Conservation (phyloP, 768 basidiomycete species). For the Tricholoma bakamatsutake region DNA sequence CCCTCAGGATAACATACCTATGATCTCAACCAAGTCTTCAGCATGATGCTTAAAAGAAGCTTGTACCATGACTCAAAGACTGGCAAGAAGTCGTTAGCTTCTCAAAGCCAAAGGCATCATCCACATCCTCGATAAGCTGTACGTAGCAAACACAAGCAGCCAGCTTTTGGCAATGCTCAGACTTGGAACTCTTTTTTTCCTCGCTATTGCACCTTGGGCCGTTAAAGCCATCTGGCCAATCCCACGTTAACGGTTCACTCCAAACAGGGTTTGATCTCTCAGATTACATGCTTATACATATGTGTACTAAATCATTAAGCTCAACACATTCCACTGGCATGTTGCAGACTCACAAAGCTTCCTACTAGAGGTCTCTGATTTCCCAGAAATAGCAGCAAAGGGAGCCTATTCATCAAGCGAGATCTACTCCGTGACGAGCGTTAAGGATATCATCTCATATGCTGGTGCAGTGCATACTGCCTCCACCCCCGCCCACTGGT, state of each 20-base stretch:
- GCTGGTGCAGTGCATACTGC: slow-evolving; percentile 51
- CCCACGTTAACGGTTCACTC: slow-evolving; percentile 38
- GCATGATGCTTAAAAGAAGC: no score
- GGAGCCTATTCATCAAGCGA: slow-evolving; percentile 62
- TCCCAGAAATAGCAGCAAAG: slow-evolving; percentile 53
- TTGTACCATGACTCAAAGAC: no score
- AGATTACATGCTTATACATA: slow-evolving; percentile 40
- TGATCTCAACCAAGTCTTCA: no score
- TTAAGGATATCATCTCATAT: slow-evolving; percentile 55
- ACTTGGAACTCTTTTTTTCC: background rate
- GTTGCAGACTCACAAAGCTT: slow-evolving; percentile 76
- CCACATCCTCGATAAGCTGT: background rate
- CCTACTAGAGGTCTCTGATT: slow-evolving; percentile 55
- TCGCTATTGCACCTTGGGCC: slow-evolving; percentile 2
- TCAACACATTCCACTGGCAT: slow-evolving; percentile 81
- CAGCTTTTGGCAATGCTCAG: slow-evolving; percentile 2
- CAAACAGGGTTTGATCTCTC: slow-evolving; percentile 43
- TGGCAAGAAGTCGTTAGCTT: no score
- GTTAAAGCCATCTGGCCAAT: slow-evolving; percentile 40
- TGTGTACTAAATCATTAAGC: slow-evolving; percentile 29
- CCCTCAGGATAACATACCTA: no score
- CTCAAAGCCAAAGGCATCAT: no score
- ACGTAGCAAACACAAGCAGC: background rate
- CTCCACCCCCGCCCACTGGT: slow-evolving; percentile 8
- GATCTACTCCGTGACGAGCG: slow-evolving; percentile 48